Evolutionary conservation across 1,284 basidiomycete species (phyloP).

Genomic region (Fistulinella cinereoalba): DNA sequence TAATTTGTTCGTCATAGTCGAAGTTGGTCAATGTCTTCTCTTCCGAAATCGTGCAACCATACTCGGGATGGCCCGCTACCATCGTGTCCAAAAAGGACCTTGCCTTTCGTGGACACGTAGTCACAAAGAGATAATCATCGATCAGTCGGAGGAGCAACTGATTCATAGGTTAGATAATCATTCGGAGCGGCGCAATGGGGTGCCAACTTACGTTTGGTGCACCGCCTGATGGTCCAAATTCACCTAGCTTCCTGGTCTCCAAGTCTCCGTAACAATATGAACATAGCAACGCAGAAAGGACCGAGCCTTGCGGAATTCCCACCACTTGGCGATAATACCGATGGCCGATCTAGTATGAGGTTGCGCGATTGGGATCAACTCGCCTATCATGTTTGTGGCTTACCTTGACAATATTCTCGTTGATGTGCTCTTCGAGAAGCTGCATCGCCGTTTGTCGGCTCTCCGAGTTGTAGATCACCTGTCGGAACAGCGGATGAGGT

Average conservation of each 20-base stretch:
- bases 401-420: constrained; percentile 88
- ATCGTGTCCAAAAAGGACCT: constrained; percentile 74
- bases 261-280: constrained; percentile 93
- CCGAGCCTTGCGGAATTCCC: constrained; percentile 96
- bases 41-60: constrained; percentile 86
- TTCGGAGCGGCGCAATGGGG: not conserved
- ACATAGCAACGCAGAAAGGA: constrained; percentile 86
- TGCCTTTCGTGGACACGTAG: constrained; percentile 66
- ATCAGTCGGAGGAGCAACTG: constrained; percentile 83
- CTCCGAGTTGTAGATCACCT: constrained; percentile 63
- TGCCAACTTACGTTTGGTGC: constrained; percentile 51
- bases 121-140: constrained; percentile 93
- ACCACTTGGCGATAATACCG: constrained; percentile 81
- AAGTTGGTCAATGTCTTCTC: constrained; percentile 92
- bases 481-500: not conserved
- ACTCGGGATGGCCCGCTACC: constrained; percentile 85
- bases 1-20: constrained; percentile 55
- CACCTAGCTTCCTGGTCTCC: constrained; percentile 52
- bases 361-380: not conserved
- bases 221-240: constrained; percentile 59
- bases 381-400: constrained; percentile 5
- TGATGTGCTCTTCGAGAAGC: constrained; percentile 86
- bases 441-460: constrained; percentile 61
- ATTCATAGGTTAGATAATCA: not conserved
- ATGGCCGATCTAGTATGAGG: constrained; percentile 62